Base-by-base conservation (phyloP, 192 early-diverging fungal genomes). In the Mortierella antarctica region DNA sequence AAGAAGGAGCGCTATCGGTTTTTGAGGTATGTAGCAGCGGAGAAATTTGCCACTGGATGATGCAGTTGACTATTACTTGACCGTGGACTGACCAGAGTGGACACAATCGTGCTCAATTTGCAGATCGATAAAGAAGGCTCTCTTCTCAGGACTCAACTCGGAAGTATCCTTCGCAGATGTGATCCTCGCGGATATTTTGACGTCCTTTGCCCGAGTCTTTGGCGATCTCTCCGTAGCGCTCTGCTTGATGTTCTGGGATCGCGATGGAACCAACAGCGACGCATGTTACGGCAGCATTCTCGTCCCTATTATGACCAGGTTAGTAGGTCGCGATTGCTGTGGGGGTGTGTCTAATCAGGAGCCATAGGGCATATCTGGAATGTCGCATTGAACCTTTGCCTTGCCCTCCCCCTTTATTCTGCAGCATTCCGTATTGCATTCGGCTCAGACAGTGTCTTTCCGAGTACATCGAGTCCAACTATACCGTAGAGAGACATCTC, bases 101-200 rank as follows among this genome's bases (percentile, higher is more conserved):
- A 31, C 31, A 31, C 31, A 31, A 50, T 21, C 39, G 45, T 10
- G 10, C 23, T 12, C 50, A n/a, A 7, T 11, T 42, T 45, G 46
- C 75, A 91, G 90, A 67, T 82, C 88, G 15, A 57, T 91, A 53
- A 65, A 65, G 40, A 83, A 90, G 44, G 73, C 88, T 5, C 46
- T 88, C 31, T 88, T 85, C 52, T 84, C 85, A n/a, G 78, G 75
- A 57, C 54, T 91, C 23, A 70, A 82, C 57, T 46, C 84, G 4
- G 81, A 85, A 63, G 92, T 95, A 5, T 86, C 83, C 39, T 88
- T 95, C 62, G 84, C 82, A 0, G 98, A 99, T 69, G 88, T 97
- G 39, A 91, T 99, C 45, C 83, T 99, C 58, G 96, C 97, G 1
- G 98, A 99, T 89, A 94, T 98, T 41, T 74, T 99, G 83, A 98